Evolutionary conservation across 129 eudicot genomes (phyloP), one percentile per base, ranked within the genome.

Genomic region (Arctium lappa): DNA sequence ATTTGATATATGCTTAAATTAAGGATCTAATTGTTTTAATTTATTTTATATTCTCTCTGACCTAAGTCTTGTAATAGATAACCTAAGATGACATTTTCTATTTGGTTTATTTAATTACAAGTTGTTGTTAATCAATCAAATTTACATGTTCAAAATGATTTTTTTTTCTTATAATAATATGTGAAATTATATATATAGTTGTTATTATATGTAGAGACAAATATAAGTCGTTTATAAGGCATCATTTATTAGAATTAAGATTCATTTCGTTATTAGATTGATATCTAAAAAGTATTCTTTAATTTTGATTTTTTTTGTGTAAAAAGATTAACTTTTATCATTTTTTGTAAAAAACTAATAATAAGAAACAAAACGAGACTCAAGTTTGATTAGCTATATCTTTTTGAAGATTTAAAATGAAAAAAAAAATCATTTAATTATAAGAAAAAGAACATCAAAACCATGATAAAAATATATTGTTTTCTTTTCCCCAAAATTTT

Each of bases 41-140:
- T 37, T 46, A 8, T 36, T 72, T 42, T 50, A 83, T 77, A 79
- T 84, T 34, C 10, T 73, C 44, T 48, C 73, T 75, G 76, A 56
- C 79, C 87, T 66, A 62, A 69, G 88, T 84, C 87, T 76, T 77
- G 79, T 84, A 79, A 78, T 83, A 81, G 89, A 89, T 85, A 79
- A 85, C 91, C 91, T 89, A 89, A 83, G 84, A 83, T 87, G 85
- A 66, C 87, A 36, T 69, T 86, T 75, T 85, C 63, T n/a, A 22
- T 33, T 69, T 39, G 63, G 69, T 60, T 82, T 73, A 84, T 77
- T 70, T 89, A 87, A 72, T 84, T 68, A 72, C 85, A 83, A 87
- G 81, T 74, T 83, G 87, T 65, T 39, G 79, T 68, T 12, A 30
- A 33, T 72, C 11, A 12, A 73, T 16, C 79, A 71, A 38, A 3